Evolutionary conservation across 352 stramenopile genomes (phyloP), one percentile per base, ranked within the genome.

Genomic region (Globisporangium lucens): DNA sequence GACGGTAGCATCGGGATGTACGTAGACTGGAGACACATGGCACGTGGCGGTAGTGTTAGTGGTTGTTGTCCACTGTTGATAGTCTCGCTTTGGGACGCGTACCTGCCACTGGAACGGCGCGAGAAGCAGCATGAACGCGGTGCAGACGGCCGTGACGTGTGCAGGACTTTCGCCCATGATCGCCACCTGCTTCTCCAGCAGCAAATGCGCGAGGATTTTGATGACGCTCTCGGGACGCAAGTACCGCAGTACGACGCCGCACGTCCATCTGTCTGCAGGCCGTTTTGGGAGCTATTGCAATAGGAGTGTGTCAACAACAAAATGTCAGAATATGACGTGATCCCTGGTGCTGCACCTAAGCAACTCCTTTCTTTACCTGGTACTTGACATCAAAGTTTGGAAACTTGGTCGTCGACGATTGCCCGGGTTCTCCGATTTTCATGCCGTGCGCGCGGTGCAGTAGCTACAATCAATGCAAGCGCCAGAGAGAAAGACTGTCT

Each of bases 61-160:
- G n/a, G n/a, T n/a, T n/a, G n/a, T n/a, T n/a, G n/a, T n/a, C n/a
- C n/a, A n/a, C n/a, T n/a, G n/a, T n/a, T n/a, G n/a, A n/a, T n/a
- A n/a, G n/a, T n/a, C n/a, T n/a, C n/a, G n/a, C n/a, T n/a, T n/a
- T n/a, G n/a, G n/a, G n/a, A n/a, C n/a, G n/a, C 3, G 35, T 29
- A 84, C 76, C 76, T 84, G 87, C 85, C 87, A 95, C 74, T 93
- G 85, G 64, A 91, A 95, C n/a, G 87, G 87, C 30, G 84, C 66
- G 5, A 95, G 68, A 8, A 95, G 61, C 24, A 93, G 72, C 58
- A 92, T 35, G 8, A 95, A 64, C 2, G 83, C 87, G 0, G 87
- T 89, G 52, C 83, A 94, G 0, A 91, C 72, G 1, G 85, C 87
- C 1, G 87, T 82, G 4, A 92, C 76, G 27, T 87, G 85, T 10